Percentiles rank a stretch among this genome's conserved stretches.
Evolutionary conservation across 306 rosid species (phyloP).

Genomic region (Ceratonia siliqua): DNA sequence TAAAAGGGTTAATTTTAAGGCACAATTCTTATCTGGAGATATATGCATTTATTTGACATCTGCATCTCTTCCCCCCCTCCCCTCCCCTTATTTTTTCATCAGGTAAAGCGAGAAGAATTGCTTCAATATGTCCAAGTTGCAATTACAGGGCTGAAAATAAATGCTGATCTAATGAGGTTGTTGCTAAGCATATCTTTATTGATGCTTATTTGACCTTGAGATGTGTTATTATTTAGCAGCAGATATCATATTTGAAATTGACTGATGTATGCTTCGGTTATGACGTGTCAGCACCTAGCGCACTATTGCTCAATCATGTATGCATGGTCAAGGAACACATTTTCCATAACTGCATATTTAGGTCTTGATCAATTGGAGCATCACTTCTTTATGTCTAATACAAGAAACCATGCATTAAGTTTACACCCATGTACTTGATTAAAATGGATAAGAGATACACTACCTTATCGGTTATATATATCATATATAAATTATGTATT

Average conservation of each 20-base stretch:
- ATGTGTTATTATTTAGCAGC: conserved; percentile 10
- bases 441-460: not conserved
- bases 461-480: conserved; percentile 13
- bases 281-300: conserved; percentile 10
- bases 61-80: conserved; percentile 21
- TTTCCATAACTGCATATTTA: conserved; percentile 17
- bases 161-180: conserved; percentile 85
- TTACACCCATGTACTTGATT: conserved; percentile 9
- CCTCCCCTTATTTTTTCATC: conserved; percentile 1
- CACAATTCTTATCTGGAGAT: conserved; percentile 1
- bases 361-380: conserved; percentile 11
- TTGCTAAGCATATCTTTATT: conserved; percentile 30
- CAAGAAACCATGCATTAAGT: not conserved
- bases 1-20: not conserved
- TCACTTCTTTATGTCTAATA: conserved; percentile 4
- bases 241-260: conserved; percentile 22
- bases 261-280: conserved; percentile 23
- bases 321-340: conserved; percentile 19
- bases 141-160: conserved; percentile 76
- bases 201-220: conserved; percentile 27
- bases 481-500: conserved; percentile 10
- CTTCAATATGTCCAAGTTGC: conserved; percentile 84
- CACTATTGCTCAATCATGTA: conserved; percentile 3
- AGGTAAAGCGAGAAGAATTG: conserved; percentile 89
- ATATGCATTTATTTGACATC: conserved; percentile 12